Evolutionary conservation across 345 rosid genomes (phyloP), one percentile per base, ranked within the genome.

Genomic region (Linum trigynum): DNA sequence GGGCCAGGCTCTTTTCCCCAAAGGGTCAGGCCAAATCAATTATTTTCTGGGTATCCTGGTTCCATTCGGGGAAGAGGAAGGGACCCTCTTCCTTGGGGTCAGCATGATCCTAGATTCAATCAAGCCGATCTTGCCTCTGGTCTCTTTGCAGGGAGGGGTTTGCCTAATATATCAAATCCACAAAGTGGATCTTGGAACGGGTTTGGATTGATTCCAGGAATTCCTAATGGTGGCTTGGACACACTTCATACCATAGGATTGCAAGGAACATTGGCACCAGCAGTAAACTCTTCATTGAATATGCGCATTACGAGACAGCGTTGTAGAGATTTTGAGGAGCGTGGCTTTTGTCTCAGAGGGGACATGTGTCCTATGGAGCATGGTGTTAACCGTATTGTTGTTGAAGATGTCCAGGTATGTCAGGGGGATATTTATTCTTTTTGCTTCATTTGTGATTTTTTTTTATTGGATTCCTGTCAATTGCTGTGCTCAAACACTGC

Each of bases 321-420:
- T 55, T 94, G 99, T 73, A 88, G 97, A 74, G 99, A 94, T 73
- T 94, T 90, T 81, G 99, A 94, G 78, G 99, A 94, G 73, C 97
- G 95, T 66, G 99, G 99, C 57, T 94, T 86, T 82, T 94, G 99
- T 82, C 80, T 94, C 48, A 84, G 96, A 85, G 97, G 99, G 55
- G 99, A 90, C 77, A 90, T 94, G 88, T 94, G 97, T 78, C 99
- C 95, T 6, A 88, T 94, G 99, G 99, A 94, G 91, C 99, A 94
- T 84, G 99, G 99, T 68, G 82, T 94, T 65, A 94, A 94, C 81
- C 96, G 88, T 43, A 94, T 94, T 72, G 99, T 90, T 69, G 85
- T 94, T 74, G 97, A 94, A 64, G 97, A 94, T 77, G 97, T 94
- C 68, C 99, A 90, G 96, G 99, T 94, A 75, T 73, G 71, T 43